Evolutionary conservation across 106 monocot species (phyloP).

Genomic region (Hemerocallis citrina): DNA sequence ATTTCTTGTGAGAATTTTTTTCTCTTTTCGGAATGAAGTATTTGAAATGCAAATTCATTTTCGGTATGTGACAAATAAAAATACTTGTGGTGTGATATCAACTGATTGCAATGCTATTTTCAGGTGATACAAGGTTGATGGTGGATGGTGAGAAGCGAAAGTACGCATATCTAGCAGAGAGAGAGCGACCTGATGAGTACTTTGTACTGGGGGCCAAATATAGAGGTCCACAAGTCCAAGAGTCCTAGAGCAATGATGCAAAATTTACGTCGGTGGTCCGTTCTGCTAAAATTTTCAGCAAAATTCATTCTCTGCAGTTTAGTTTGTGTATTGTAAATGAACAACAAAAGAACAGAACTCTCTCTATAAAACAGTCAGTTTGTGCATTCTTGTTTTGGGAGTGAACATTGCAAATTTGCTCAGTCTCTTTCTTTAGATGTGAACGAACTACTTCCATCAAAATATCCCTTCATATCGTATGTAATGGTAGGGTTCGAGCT

Average conservation of each 20-base stretch:
- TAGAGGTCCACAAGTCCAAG: conserved; percentile 46
- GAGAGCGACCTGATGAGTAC: conserved; percentile 30
- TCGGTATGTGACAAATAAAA: no score
- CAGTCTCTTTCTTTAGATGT: no score
- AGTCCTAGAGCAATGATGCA: conserved; percentile 30
- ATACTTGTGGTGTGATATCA: no score
- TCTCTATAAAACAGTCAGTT: no score
- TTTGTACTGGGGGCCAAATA: conserved; percentile 38
- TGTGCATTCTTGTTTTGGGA: no score
- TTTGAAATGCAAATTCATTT: not conserved
- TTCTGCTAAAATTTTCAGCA: not conserved
- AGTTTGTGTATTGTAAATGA: not conserved
- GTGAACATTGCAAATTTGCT: no score
- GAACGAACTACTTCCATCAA: no score
- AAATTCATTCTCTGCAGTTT: not conserved
- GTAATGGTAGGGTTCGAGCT: no score
- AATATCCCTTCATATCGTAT: no score
- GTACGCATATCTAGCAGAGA: conserved; percentile 49
- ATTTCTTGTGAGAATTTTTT: no score
- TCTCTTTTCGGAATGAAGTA: not conserved
- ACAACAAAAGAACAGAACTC: no score
- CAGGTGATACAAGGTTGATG: conserved; percentile 3
- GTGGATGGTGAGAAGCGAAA: conserved; percentile 11
- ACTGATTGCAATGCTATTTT: not conserved
- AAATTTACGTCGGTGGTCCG: no score